Conservation (phyloP, 331 rosid genomes). For the Rosa hybrid region DNA sequence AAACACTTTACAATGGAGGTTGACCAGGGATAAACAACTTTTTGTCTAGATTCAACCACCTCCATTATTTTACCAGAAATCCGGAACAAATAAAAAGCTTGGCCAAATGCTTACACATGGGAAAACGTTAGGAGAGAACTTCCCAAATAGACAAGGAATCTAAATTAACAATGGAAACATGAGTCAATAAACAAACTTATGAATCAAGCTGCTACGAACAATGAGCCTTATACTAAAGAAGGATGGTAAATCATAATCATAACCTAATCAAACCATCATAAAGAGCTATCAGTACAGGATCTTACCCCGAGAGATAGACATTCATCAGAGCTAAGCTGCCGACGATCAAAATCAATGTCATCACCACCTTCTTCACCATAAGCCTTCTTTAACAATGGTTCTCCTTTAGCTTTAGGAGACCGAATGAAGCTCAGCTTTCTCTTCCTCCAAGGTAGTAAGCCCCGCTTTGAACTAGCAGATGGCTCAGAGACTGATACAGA, state of each 20-base stretch:
- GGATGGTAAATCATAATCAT: background rate
- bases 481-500: constrained; percentile 55
- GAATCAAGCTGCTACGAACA: background rate
- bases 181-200: background rate
- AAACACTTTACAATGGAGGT: background rate
- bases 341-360: constrained; percentile 94
- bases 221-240: background rate
- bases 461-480: constrained; percentile 67
- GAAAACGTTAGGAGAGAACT: background rate
- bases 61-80: background rate
- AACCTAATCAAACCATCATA: background rate
- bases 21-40: background rate
- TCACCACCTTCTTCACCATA: constrained; percentile 99
- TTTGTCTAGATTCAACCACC: background rate
- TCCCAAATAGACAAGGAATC: background rate
- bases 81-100: background rate
- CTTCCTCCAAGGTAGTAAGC: constrained; percentile 96
- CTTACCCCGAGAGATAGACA: constrained; percentile 67
- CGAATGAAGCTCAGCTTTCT: constrained; percentile 92
- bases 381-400: constrained; percentile 88
- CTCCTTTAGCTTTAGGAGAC: constrained; percentile 97
- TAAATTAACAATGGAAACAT: background rate
- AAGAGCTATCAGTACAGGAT: background rate
- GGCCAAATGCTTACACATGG: background rate
- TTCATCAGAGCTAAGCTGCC: constrained; percentile 98